A percentile compares a stretch with the other conserved stretches of the same genome.
These are phyloP conservation scores for Podila horticola DNA, from an alignment of 192 early-diverging fungal genomes.

Conservation along the genomic window DNA sequence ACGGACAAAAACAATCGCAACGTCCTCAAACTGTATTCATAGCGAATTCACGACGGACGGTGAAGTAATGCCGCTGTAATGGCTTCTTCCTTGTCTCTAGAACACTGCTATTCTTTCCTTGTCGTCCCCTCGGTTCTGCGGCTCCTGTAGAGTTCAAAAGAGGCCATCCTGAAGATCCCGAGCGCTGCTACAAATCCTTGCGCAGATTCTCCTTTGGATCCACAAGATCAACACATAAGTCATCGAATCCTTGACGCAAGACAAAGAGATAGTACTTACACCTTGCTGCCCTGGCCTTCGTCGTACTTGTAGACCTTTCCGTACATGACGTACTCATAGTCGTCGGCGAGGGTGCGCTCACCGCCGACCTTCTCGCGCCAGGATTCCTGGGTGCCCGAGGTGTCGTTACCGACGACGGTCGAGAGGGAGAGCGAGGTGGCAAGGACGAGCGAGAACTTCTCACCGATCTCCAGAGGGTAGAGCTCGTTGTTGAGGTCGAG, in stretches of 20 bases:
- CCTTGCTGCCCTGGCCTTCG: constrained; percentile 76
- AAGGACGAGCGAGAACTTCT: constrained; percentile 86
- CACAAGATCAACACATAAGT: background rate
- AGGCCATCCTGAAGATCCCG: too few relatives aligned
- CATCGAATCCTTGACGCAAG: background rate
- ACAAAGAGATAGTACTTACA: constrained; percentile 58
- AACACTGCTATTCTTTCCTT: too few relatives aligned
- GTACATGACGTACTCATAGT: constrained; percentile 99
- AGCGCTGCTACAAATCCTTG: too few relatives aligned
- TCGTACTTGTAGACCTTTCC: constrained; percentile 97
- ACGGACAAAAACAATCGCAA: too few relatives aligned
- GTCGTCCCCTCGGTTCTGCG: too few relatives aligned
- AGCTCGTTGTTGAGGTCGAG: constrained; percentile 97
- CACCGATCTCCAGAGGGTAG: constrained; percentile 86
- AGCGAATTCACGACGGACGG: too few relatives aligned
- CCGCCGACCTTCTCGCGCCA: constrained; percentile 77
- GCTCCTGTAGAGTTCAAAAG: too few relatives aligned
- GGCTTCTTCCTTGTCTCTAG: too few relatives aligned
- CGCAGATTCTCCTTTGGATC: too few relatives aligned
- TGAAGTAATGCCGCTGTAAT: too few relatives aligned
- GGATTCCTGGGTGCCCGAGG: constrained; percentile 66
- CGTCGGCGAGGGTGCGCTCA: constrained; percentile 86
- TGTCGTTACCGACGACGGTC: constrained; percentile 57
- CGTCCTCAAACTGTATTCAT: too few relatives aligned
- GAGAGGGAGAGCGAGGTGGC: constrained; percentile 80